These are phyloP conservation scores for Isabelozyma pseudorhagii DNA, from an alignment of 805 yeast genomes.

Conservation along the genomic window DNA sequence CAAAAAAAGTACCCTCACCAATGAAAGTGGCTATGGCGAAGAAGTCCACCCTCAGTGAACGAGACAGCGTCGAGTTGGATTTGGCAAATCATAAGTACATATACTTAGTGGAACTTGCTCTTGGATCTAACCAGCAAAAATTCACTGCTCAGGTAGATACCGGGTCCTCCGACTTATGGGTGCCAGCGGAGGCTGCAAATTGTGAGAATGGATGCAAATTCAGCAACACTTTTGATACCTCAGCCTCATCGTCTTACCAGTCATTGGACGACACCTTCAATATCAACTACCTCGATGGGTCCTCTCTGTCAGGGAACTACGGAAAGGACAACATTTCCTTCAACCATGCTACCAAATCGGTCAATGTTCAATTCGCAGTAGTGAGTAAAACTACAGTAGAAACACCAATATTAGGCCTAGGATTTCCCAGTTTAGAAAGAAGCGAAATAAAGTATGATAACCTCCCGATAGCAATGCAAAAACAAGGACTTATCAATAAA, in stretches of 20 bases:
- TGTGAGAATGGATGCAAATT: slow-evolving; percentile 6
- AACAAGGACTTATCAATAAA: slow-evolving; percentile 31
- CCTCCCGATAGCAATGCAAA: slow-evolving; percentile 30
- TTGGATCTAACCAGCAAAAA: slow-evolving; percentile 12
- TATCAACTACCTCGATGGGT: neutral
- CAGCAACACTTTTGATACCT: neutral
- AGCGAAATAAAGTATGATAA: slow-evolving; percentile 22
- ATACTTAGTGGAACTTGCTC: slow-evolving; percentile 1
- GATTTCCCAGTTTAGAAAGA: neutral
- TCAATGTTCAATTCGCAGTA: neutral
- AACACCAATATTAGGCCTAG: neutral
- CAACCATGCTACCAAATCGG: neutral
- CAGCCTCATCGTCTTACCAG: neutral
- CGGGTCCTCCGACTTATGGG: slow-evolving; percentile 26
- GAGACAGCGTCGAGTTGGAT: neutral
- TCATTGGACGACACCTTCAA: neutral
- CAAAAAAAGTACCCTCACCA: neutral
- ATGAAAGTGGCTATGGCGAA: neutral
- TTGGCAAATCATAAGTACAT: neutral
- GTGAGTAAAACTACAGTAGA: neutral
- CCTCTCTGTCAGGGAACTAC: neutral
- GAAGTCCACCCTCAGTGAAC: neutral
- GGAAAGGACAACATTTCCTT: neutral
- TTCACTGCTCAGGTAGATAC: slow-evolving; percentile 20
- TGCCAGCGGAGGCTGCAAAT: slow-evolving; percentile 20